Percentiles rank a stretch among this genome's conserved stretches.
Conservation (phyloP, 768 basidiomycete genomes). For the Podaxis pistillaris region DNA sequence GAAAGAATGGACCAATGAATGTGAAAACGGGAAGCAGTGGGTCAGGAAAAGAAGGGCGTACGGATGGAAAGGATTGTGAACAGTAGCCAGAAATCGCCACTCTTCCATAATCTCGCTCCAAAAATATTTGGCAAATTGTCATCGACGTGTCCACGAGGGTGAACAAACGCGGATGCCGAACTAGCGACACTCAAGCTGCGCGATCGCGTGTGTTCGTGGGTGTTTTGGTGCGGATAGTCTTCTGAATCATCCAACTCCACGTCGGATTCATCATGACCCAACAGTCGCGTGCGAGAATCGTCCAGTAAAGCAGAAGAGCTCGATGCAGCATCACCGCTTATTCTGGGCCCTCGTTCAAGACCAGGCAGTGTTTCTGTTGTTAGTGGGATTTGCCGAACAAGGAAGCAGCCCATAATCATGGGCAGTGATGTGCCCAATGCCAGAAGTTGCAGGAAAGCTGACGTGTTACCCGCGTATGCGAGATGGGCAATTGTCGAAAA, state of each 20-base stretch:
- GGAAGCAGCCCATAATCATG: conserved; percentile 75
- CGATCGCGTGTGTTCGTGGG: background rate
- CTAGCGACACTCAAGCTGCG: background rate
- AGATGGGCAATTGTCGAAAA: conserved; percentile 77
- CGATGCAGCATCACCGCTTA: conserved; percentile 8
- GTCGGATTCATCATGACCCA: conserved; percentile 21
- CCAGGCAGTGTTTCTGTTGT: conserved; percentile 30
- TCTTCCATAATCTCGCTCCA: conserved; percentile 49
- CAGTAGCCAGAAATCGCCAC: conserved; percentile 64
- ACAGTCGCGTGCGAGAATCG: conserved; percentile 13
- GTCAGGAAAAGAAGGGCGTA: conserved; percentile 30
- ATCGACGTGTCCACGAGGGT: conserved; percentile 3
- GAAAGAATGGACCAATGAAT: background rate
- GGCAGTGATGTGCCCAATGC: conserved; percentile 76
- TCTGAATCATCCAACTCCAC: conserved; percentile 5
- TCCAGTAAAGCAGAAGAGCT: conserved; percentile 13
- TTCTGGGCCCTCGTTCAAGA: conserved; percentile 18
- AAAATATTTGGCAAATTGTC: conserved; percentile 47
- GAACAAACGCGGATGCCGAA: conserved; percentile 18
- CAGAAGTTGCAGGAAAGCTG: conserved; percentile 72
- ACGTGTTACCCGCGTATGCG: conserved; percentile 75
- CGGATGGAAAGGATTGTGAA: conserved; percentile 56
- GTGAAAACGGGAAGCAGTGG: background rate
- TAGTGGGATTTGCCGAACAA: conserved; percentile 69
- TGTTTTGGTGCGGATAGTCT: background rate